Evolutionary conservation across 2,329 filamentous ascomycete species (phyloP).

Genomic region (Cryoendolithus antarcticus): DNA sequence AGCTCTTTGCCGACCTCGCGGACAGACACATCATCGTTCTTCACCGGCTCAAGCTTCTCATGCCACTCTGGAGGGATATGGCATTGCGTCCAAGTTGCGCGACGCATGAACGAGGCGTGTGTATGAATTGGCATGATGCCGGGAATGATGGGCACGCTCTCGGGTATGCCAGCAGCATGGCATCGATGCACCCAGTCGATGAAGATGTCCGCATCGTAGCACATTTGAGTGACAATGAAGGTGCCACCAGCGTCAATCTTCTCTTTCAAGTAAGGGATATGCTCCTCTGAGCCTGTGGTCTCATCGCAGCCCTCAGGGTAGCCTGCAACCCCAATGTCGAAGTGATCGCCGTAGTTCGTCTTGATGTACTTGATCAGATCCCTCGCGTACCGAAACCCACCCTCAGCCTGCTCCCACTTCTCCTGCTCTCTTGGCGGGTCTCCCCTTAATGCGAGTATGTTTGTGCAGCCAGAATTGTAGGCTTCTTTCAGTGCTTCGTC

Average conservation of each 20-base stretch:
- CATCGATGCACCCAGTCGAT: conserved; percentile 80
- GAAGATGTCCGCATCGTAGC: conserved; percentile 96
- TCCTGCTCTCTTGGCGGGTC: conserved; percentile 90
- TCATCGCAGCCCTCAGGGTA: conserved; percentile 95
- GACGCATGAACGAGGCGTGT: conserved; percentile 79
- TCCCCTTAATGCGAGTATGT: conserved; percentile 85
- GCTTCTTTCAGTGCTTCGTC: conserved; percentile 77
- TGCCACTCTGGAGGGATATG: conserved; percentile 72
- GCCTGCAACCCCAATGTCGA: conserved; percentile 93
- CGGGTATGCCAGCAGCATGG: conserved; percentile 63
- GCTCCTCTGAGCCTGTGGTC: conserved; percentile 69
- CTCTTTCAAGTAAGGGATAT: conserved; percentile 89
- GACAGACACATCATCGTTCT: conserved; percentile 91
- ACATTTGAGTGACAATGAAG: conserved; percentile 98
- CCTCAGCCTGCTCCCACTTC: conserved; percentile 80
- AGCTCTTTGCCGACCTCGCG: conserved; percentile 78
- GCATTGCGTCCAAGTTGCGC: conserved; percentile 84
- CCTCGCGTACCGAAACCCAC: conserved; percentile 80
- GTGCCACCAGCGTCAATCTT: conserved; percentile 89
- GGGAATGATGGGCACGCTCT: conserved; percentile 63
- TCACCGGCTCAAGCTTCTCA: conserved; percentile 73
- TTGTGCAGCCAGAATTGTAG: conserved; percentile 91
- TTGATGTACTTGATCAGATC: conserved; percentile 81
- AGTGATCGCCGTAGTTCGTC: conserved; percentile 70
- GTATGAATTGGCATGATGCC: conserved; percentile 93